A percentile compares a stretch with the other conserved stretches of the same genome.
Conservation (phyloP, 495 filamentous ascomycete species). For the Neurospora cerealis region DNA sequence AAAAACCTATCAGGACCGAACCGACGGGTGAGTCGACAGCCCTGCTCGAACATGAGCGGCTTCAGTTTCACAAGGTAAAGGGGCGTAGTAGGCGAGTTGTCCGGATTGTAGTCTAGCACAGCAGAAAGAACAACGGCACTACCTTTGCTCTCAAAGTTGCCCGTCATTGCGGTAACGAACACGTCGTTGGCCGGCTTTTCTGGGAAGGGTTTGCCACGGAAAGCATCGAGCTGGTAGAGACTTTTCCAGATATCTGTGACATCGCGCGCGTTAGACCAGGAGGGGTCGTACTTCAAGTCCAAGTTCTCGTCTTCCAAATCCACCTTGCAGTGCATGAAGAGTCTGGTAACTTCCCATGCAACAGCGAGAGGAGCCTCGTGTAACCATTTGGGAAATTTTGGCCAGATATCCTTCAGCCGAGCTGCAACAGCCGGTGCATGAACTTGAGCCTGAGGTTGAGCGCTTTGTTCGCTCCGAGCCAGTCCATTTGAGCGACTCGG, state of each 20-base stretch:
- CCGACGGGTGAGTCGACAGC: slow-evolving; percentile 33
- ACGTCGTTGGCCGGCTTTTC: slow-evolving; percentile 24
- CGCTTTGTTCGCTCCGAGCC: not conserved
- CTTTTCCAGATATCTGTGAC: slow-evolving; percentile 23
- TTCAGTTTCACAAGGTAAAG: slow-evolving; percentile 28
- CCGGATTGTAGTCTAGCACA: slow-evolving; percentile 20
- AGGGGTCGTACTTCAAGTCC: slow-evolving; percentile 25
- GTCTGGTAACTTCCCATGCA: slow-evolving; percentile 36
- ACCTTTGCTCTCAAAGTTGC: slow-evolving; percentile 20
- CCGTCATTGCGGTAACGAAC: slow-evolving; percentile 26
- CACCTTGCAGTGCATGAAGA: slow-evolving; percentile 32
- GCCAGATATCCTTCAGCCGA: slow-evolving; percentile 22
- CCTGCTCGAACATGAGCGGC: slow-evolving; percentile 29
- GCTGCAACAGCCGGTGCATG: not conserved
- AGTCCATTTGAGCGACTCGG: not conserved
- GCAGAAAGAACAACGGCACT: slow-evolving; percentile 29
- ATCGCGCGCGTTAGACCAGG: slow-evolving; percentile 20
- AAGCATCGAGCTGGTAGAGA: slow-evolving; percentile 20
- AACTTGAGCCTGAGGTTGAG: not conserved
- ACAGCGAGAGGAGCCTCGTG: slow-evolving; percentile 30
- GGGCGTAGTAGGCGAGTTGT: slow-evolving; percentile 16
- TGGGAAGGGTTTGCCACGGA: slow-evolving; percentile 32
- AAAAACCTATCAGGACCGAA: slow-evolving; percentile 39
- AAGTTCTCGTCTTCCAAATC: slow-evolving; percentile 16
- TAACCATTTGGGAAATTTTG: slow-evolving; percentile 26